phyloP scores from a whole-genome alignment of 2,329 filamentous ascomycete genomes.

The Venturia carpophila region DNA sequence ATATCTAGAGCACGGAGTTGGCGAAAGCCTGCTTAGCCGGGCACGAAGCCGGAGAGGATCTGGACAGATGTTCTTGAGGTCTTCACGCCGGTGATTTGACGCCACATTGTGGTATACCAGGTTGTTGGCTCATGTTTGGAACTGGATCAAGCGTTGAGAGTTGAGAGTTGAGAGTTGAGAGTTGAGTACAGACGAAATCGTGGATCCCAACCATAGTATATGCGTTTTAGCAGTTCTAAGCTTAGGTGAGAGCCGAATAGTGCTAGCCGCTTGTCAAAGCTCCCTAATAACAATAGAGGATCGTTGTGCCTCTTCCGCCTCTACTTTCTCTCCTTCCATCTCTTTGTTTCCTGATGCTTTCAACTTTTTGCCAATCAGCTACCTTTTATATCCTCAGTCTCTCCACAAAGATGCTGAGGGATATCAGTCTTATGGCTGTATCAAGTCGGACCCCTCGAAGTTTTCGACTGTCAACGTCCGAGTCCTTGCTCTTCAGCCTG shows the following conservation, averaged over 20 bases:
- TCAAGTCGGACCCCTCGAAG: not conserved
- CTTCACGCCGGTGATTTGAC: not conserved
- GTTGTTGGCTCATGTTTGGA: too few relatives aligned
- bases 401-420: not conserved
- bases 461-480: not conserved
- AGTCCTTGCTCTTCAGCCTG: conserved; percentile 1
- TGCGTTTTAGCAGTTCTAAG: not conserved
- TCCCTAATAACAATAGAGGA: not conserved
- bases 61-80: not conserved
- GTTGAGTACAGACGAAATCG: not conserved
- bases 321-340: too few relatives aligned
- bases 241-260: not conserved
- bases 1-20: not conserved
- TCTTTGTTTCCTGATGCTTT: not conserved
- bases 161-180: not conserved
- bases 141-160: not conserved
- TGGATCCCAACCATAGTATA: not conserved
- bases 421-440: not conserved
- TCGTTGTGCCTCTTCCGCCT: not conserved
- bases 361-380: too few relatives aligned
- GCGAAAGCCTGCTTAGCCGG: not conserved
- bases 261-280: not conserved
- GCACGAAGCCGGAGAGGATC: not conserved
- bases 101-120: not conserved
- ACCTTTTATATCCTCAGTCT: not conserved